These are phyloP conservation scores for Ceratorhiza oryzae-sativae DNA, from an alignment of 1,284 basidiomycete genomes.

Conservation along the genomic window DNA sequence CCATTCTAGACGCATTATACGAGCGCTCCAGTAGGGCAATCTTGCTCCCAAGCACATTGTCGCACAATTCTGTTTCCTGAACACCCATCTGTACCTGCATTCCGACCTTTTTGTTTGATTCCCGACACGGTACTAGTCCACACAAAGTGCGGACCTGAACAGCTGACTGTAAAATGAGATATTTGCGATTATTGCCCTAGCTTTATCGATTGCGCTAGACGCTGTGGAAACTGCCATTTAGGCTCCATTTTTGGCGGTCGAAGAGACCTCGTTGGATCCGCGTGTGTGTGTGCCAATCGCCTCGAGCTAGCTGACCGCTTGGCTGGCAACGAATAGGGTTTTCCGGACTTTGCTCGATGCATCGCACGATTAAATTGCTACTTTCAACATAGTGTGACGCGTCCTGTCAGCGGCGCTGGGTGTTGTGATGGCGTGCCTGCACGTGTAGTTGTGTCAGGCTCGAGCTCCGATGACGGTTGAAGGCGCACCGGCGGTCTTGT, in stretches of 20 bases:
- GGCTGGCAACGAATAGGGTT: not conserved
- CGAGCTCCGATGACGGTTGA: not conserved
- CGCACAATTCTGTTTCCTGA: not conserved
- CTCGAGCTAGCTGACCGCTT: constrained; percentile 1
- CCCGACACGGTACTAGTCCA: constrained; percentile 31
- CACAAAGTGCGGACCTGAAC: constrained; percentile 13
- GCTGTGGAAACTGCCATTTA: not conserved
- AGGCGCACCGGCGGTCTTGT: not conserved
- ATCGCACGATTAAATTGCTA: not conserved
- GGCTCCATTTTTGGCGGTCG: constrained; percentile 9
- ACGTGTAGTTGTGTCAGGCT: not conserved
- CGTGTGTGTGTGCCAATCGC: constrained; percentile 7
- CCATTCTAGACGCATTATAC: not conserved
- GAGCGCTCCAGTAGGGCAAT: not conserved
- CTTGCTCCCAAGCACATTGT: not conserved
- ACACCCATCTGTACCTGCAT: constrained; percentile 23
- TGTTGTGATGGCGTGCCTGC: constrained; percentile 12
- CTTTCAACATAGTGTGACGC: not conserved
- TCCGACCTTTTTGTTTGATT: constrained; percentile 23
- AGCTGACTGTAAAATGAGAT: constrained; percentile 23
- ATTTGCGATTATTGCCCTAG: constrained; percentile 1
- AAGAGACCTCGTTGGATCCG: not conserved
- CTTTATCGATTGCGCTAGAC: constrained; percentile 15
- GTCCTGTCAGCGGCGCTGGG: not conserved
- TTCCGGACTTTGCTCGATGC: not conserved